Conservation (phyloP, 2,329 filamentous ascomycete genomes). For the Colletotrichum sp. region DNA sequence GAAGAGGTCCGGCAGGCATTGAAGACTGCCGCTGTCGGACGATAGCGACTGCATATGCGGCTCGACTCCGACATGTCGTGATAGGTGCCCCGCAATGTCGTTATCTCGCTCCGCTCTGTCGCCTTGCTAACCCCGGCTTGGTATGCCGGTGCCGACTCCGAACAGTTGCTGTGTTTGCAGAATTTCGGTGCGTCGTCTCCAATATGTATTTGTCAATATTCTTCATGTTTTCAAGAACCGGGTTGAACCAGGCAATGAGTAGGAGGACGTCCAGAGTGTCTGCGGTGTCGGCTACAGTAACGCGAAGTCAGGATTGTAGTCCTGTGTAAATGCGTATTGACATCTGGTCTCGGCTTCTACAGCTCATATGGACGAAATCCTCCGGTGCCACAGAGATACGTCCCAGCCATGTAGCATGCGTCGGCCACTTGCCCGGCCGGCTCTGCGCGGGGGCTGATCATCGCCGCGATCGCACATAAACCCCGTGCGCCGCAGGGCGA, state of each 20-base stretch:
- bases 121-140: background rate
- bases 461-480: background rate
- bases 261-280: background rate
- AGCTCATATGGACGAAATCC: background rate
- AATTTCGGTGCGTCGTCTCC: background rate
- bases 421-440: background rate
- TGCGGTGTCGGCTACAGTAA: background rate
- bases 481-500: background rate
- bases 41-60: background rate
- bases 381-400: fast-evolving
- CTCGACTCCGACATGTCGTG: background rate
- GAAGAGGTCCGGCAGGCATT: background rate
- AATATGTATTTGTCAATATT: fast-evolving
- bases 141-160: background rate
- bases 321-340: fast-evolving
- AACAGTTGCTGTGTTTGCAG: background rate
- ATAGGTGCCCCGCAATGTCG: conserved; percentile 10
- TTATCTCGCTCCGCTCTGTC: conserved; percentile 14
- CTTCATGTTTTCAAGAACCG: background rate
- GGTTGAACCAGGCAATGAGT: background rate
- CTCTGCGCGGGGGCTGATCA: background rate
- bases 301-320: fast-evolving
- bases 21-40: background rate
- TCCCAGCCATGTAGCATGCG: background rate
- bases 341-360: fast-evolving